A percentile compares a stretch with the other conserved stretches of the same genome.
phyloP scores from a whole-genome alignment of 1,139 yeast species.

The Hansenula lynferdii region DNA sequence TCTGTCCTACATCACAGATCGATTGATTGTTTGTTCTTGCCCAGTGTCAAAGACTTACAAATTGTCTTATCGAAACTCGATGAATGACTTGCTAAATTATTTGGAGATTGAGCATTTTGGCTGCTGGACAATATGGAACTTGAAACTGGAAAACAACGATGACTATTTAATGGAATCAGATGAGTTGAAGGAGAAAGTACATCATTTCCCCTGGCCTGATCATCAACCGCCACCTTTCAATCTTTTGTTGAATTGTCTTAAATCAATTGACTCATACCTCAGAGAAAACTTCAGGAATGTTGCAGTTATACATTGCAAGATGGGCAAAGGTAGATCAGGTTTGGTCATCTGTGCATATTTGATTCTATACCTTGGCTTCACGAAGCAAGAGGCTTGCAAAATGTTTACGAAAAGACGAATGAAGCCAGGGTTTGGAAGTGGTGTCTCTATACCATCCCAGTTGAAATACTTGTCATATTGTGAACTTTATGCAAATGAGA shows the following conservation, averaged over 20 bases:
- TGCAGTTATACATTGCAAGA: conserved; percentile 81
- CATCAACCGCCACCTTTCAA: conserved; percentile 72
- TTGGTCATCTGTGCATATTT: conserved; percentile 68
- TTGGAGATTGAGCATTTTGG: conserved; percentile 43
- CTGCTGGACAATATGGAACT: conserved; percentile 72
- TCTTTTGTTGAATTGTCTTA: conserved; percentile 39
- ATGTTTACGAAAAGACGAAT: conserved; percentile 57
- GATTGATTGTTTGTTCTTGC: conserved; percentile 66
- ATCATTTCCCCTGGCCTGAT: conserved; percentile 48
- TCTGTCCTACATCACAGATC: conserved; percentile 57
- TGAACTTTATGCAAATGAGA: conserved; percentile 28
- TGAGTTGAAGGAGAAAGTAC: conserved; percentile 13
- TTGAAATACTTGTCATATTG: conserved; percentile 61
- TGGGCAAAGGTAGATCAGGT: conserved; percentile 92
- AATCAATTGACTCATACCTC: conserved; percentile 43
- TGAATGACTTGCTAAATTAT: conserved; percentile 45
- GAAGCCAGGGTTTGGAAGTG: conserved; percentile 52
- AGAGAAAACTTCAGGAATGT: conserved; percentile 33
- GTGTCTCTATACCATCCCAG: conserved; percentile 74
- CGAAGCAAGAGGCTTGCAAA: conserved; percentile 41
- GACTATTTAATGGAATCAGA: conserved; percentile 42
- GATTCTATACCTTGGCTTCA: conserved; percentile 38
- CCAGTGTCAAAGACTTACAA: conserved; percentile 49
- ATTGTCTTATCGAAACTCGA: conserved; percentile 50
- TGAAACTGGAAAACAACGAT: conserved; percentile 55